phyloP scores from a whole-genome alignment of 2,329 filamentous ascomycete species.

The Venturiaceae sp. region DNA sequence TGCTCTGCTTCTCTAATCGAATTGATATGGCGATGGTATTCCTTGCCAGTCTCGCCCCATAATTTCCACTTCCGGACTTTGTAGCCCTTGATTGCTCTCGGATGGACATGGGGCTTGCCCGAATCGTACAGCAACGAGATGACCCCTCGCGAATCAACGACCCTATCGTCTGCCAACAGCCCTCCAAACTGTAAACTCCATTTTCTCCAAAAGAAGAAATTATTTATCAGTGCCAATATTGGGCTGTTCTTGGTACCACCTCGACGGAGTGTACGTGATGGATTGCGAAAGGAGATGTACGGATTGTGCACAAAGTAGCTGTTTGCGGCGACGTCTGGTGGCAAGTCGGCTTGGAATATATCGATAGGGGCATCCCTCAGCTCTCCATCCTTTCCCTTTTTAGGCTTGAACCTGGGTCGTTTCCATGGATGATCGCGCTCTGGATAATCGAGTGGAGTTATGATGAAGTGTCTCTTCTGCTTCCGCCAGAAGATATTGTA shows the following conservation, averaged over 20 bases:
- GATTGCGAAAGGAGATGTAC: constrained; percentile 19
- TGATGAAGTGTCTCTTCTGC: background rate
- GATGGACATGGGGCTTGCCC: background rate
- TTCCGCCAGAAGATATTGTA: constrained; percentile 3
- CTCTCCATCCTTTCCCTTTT: background rate
- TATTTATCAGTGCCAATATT: constrained; percentile 18
- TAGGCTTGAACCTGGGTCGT: background rate
- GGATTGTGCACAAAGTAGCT: constrained; percentile 21
- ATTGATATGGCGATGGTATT: constrained; percentile 17
- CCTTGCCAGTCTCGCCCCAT: constrained; percentile 22
- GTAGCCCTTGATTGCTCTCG: constrained; percentile 17
- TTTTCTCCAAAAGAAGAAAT: constrained; percentile 17
- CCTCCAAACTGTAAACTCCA: constrained; percentile 22
- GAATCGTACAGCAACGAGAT: constrained; percentile 17
- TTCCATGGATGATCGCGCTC: background rate
- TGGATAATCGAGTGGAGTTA: background rate
- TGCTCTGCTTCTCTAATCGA: background rate
- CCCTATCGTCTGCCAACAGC: constrained; percentile 12
- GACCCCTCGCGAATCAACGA: constrained; percentile 21
- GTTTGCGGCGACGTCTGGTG: background rate
- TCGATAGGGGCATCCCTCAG: background rate
- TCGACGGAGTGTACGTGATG: constrained; percentile 19
- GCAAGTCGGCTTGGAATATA: background rate
- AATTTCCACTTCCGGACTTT: constrained; percentile 20
- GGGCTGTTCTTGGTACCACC: constrained; percentile 12